Evolutionary conservation across 2,329 filamentous ascomycete species (phyloP), one percentile per base, ranked within the genome.

Genomic region (Domatiomyces catenatus): DNA sequence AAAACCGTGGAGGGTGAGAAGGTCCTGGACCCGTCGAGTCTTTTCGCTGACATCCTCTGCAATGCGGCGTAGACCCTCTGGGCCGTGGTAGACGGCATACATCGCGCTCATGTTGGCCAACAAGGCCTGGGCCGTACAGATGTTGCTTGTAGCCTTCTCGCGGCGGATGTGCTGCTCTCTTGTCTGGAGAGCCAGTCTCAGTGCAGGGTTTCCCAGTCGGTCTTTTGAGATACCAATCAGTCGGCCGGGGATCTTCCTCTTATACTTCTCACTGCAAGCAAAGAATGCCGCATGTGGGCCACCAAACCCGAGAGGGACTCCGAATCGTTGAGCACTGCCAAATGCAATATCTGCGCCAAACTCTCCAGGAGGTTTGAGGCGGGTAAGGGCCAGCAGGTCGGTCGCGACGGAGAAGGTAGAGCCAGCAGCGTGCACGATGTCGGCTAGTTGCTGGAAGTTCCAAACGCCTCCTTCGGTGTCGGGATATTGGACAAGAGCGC

Each of bases 261-360:
- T 95, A 71, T 90, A 81, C 68, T 90, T 86, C 47, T 95, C 89
- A 50, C 80, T 80, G 50, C 89, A 88, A 18, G 90, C 86, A 65
- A 96, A 95, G 76, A 96, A 96, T 17, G 89, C 90, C 22, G 90
- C 90, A 63, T 95, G 90, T n/a, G 90, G 90, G 18, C 90, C 90
- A 61, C 90, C 90, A 60, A 83, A 93, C 47, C 90, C 90, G 63
- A 95, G 80, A 1, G 90, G 89, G 10, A 96, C 86, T 66, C 90
- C 90, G 54, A 95, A 84, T 52, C 90, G 76, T 71, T 96, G 90
- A 15, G 90, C 82, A 62, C 83, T 94, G 58, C 90, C 90, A 64
- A 96, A 94, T 4, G 89, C 90, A 60, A 96, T 86, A 64, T 96
- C 90, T 19, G 90, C 90, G 43, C 90, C 90, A 69, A 90, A 95